Evolutionary conservation across 1,139 yeast genomes (phyloP).

Genomic region (Kodamaea fungicola): DNA sequence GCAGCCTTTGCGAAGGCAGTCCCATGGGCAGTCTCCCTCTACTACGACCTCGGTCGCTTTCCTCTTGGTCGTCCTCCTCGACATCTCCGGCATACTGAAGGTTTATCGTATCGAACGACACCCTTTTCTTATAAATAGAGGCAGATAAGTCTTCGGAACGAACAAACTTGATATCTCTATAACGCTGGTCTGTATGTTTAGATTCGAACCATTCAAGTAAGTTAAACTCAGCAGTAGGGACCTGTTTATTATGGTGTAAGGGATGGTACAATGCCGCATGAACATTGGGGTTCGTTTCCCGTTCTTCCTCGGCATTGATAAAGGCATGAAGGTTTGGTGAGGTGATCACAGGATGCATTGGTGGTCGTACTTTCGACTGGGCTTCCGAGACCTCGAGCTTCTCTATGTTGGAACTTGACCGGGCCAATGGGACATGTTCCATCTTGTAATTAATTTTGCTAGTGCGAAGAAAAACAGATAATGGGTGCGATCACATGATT

Average conservation of each 20-base stretch:
- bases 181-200: constrained; percentile 18
- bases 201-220: constrained; percentile 20
- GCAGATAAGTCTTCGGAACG: constrained; percentile 12
- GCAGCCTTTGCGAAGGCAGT: constrained; percentile 5
- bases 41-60: constrained; percentile 1
- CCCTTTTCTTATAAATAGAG: constrained; percentile 18
- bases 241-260: constrained; percentile 1
- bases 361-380: not conserved
- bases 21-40: constrained; percentile 6
- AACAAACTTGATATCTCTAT: constrained; percentile 19
- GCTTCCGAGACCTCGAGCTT: not conserved
- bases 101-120: constrained; percentile 47
- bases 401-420: not conserved
- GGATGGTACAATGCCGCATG: constrained; percentile 1
- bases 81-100: constrained; percentile 24
- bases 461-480: too few relatives aligned
- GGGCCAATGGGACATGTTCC: too few relatives aligned
- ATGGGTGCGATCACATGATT: too few relatives aligned
- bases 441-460: too few relatives aligned
- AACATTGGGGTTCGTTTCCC: not conserved
- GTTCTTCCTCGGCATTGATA: constrained; percentile 1
- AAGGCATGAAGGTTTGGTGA: constrained; percentile 5
- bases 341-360: not conserved
- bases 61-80: constrained; percentile 14
- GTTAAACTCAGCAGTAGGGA: constrained; percentile 13